Evolutionary conservation across 2,329 filamentous ascomycete species (phyloP).

Genomic region (Endocalyx cinctus): DNA sequence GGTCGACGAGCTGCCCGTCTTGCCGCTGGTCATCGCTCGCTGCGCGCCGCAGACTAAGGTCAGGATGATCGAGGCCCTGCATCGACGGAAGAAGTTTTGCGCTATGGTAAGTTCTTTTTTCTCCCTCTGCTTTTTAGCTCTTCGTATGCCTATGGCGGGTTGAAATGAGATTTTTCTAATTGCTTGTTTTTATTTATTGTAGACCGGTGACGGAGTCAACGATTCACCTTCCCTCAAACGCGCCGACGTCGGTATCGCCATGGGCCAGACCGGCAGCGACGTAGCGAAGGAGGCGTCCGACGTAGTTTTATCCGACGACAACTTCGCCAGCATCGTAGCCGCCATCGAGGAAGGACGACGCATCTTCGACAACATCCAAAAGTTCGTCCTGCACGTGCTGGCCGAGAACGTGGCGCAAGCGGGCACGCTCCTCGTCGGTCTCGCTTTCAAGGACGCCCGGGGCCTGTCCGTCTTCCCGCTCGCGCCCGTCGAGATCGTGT

Average conservation of each 20-base stretch:
- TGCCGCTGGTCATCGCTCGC: conserved; percentile 65
- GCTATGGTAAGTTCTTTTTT: conserved; percentile 49
- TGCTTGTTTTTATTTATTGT: too few relatives aligned
- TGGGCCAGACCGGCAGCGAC: conserved; percentile 55
- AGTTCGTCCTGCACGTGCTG: conserved; percentile 66
- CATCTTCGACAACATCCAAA: conserved; percentile 73
- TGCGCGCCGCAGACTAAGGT: conserved; percentile 69
- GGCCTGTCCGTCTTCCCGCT: conserved; percentile 69
- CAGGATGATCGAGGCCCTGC: conserved; percentile 69
- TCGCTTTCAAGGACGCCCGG: conserved; percentile 63
- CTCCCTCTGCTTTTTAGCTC: neutral
- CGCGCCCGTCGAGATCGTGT: conserved; percentile 71
- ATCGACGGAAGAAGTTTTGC: conserved; percentile 59
- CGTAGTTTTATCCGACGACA: conserved; percentile 67
- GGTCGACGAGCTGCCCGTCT: conserved; percentile 58
- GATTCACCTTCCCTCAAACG: conserved; percentile 66
- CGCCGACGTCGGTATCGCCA: conserved; percentile 68
- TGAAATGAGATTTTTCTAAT: too few relatives aligned
- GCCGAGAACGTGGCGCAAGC: conserved; percentile 70
- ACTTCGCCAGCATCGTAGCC: conserved; percentile 67
- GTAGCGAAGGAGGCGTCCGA: conserved; percentile 62
- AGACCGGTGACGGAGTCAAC: conserved; percentile 69
- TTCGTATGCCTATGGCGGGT: neutral
- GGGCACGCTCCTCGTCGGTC: conserved; percentile 63
- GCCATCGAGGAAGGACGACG: conserved; percentile 68